Percentiles rank a stretch among this genome's conserved stretches.
Evolutionary conservation across 2,329 filamentous ascomycete genomes (phyloP).

Genomic region (Hymenoscyphus fructigenus): DNA sequence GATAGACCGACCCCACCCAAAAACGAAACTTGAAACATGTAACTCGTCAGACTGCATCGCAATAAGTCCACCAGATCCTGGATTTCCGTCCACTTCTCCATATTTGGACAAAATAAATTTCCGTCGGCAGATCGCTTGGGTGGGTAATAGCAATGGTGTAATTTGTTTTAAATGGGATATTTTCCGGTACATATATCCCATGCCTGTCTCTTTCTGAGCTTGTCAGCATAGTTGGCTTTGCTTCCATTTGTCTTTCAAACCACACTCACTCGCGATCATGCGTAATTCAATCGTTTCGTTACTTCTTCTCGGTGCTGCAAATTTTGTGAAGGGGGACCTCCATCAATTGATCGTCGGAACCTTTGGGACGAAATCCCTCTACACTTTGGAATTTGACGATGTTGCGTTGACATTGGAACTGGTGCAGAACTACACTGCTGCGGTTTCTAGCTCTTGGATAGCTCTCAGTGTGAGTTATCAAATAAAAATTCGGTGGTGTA

Average conservation of each 20-base stretch:
- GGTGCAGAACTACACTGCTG: slow-evolving; percentile 25
- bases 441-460: slow-evolving; percentile 34
- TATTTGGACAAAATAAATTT: too few species aligned
- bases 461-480: slow-evolving; percentile 32
- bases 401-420: slow-evolving; percentile 26
- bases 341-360: slow-evolving; percentile 37
- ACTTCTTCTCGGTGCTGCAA: slow-evolving; percentile 9
- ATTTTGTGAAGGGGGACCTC: slow-evolving; percentile 13
- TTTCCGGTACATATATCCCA: not conserved
- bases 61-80: too few species aligned
- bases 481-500: not conserved
- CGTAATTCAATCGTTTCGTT: slow-evolving; percentile 14
- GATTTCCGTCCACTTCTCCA: too few species aligned
- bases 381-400: slow-evolving; percentile 37
- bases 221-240: not conserved
- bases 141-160: too few species aligned
- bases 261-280: slow-evolving; percentile 8
- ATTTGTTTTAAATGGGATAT: too few species aligned
- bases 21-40: too few species aligned
- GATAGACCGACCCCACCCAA: too few species aligned
- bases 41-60: too few species aligned
- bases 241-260: not conserved
- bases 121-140: too few species aligned
- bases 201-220: not conserved
- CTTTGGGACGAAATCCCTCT: slow-evolving; percentile 34